These are phyloP conservation scores for Sisymbrium altissimum DNA, from an alignment of 345 rosid species.

Conservation along the genomic window DNA sequence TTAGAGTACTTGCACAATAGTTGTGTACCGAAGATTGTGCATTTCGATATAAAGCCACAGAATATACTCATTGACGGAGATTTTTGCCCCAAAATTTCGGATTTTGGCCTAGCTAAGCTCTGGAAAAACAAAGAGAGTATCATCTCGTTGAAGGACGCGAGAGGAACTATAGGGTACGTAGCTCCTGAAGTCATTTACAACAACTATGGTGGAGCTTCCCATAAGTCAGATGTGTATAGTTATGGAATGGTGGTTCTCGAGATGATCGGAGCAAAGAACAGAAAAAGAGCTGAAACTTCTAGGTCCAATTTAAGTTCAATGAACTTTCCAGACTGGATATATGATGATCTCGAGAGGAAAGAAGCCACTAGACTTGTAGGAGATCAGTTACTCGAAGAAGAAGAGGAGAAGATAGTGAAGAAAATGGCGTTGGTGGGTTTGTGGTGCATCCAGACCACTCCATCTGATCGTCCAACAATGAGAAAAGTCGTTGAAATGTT, in stretches of 20 bases:
- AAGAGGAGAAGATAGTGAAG: slow-evolving; percentile 15
- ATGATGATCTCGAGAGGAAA: slow-evolving; percentile 20
- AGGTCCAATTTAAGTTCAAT: background rate
- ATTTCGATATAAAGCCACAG: slow-evolving; percentile 50
- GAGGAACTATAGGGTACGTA: slow-evolving; percentile 40
- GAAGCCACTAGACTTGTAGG: background rate
- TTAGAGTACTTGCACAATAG: slow-evolving; percentile 47
- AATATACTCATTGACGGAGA: slow-evolving; percentile 42
- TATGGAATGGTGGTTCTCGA: slow-evolving; percentile 39
- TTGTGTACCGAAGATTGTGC: slow-evolving; percentile 39
- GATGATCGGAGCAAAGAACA: slow-evolving; percentile 21
- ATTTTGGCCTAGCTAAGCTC: slow-evolving; percentile 48
- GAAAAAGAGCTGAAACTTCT: background rate
- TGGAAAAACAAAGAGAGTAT: slow-evolving; percentile 32
- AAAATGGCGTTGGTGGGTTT: slow-evolving; percentile 32
- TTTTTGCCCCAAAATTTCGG: slow-evolving; percentile 40
- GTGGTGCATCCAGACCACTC: slow-evolving; percentile 40
- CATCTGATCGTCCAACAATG: slow-evolving; percentile 31
- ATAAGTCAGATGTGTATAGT: slow-evolving; percentile 43
- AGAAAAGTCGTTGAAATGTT: slow-evolving; percentile 39
- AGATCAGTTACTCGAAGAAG: background rate
- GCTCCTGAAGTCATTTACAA: slow-evolving; percentile 40
- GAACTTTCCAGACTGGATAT: slow-evolving; percentile 31
- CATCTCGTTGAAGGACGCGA: slow-evolving; percentile 24
- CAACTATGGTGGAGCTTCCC: slow-evolving; percentile 37